phyloP scores from a whole-genome alignment of 169 alveolate species.

The Theileria orientalis region DNA sequence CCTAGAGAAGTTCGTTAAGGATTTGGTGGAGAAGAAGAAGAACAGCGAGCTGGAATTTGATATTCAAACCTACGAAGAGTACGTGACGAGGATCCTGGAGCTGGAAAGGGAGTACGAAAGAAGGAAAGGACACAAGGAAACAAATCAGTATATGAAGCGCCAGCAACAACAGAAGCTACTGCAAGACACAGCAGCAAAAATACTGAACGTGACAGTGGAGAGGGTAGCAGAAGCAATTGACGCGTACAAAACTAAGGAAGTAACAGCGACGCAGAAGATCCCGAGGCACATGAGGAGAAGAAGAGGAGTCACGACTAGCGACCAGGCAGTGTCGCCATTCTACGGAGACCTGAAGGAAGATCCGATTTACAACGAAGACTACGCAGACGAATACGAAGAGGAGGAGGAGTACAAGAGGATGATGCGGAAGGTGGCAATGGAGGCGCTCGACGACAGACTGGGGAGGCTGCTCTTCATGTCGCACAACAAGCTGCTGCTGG shows the following conservation, averaged over 20 bases:
- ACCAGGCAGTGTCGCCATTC: background rate
- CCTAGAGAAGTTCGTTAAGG: background rate
- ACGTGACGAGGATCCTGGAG: background rate
- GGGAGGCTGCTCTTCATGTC: conserved; percentile 63
- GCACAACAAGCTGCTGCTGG: conserved; percentile 8
- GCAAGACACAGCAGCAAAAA: background rate
- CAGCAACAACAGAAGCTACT: conserved; percentile 6
- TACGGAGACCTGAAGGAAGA: conserved; percentile 4
- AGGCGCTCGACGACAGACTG: conserved; percentile 60
- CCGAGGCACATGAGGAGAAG: conserved; percentile 1
- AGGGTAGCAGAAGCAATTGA: conserved; percentile 13
- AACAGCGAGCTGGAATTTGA: background rate
- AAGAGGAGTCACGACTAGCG: background rate
- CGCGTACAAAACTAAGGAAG: conserved; percentile 8
- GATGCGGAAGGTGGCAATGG: conserved; percentile 38
- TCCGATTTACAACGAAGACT: background rate
- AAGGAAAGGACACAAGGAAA: background rate
- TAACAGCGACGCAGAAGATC: background rate
- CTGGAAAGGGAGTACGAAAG: background rate
- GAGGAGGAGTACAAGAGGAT: conserved; percentile 9
- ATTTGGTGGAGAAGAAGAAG: background rate
- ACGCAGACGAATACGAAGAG: background rate
- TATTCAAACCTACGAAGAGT: background rate
- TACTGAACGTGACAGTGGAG: background rate
- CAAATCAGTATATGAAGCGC: background rate